Evolutionary conservation across 140 eudicot genomes (phyloP).

Genomic region (Senecio squalidus): DNA sequence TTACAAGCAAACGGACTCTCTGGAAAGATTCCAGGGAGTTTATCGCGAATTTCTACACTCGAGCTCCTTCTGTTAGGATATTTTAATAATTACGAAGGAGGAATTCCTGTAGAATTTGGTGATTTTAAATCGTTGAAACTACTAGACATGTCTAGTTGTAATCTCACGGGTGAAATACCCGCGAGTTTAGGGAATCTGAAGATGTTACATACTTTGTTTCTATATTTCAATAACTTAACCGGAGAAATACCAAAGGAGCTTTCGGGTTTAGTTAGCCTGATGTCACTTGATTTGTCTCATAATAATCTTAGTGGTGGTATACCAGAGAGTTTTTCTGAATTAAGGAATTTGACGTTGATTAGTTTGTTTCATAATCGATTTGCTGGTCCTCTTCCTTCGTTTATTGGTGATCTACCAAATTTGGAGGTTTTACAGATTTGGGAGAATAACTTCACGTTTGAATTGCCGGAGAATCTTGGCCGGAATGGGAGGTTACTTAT

Average conservation of each 20-base stretch:
- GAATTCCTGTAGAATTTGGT: constrained; percentile 80
- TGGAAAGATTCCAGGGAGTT: constrained; percentile 57
- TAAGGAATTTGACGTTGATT: constrained; percentile 61
- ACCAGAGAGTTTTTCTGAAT: constrained; percentile 43
- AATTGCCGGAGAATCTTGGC: constrained; percentile 71
- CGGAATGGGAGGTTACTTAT: constrained; percentile 41
- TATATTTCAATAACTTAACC: constrained; percentile 51
- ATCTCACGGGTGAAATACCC: constrained; percentile 75
- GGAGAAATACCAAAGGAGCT: constrained; percentile 66
- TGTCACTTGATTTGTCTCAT: constrained; percentile 65
- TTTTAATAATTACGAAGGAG: constrained; percentile 50
- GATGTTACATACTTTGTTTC: constrained; percentile 52
- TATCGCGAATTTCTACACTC: constrained; percentile 45
- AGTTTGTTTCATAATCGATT: constrained; percentile 56
- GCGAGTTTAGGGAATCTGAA: constrained; percentile 49
- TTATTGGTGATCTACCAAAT: constrained; percentile 72
- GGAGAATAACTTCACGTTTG: constrained; percentile 74
- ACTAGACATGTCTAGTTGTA: constrained; percentile 50
- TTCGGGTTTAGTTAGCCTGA: constrained; percentile 45
- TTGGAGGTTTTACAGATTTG: constrained; percentile 72
- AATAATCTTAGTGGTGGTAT: constrained; percentile 64
- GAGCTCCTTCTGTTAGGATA: constrained; percentile 44
- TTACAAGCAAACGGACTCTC: constrained; percentile 54
- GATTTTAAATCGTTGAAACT: constrained; percentile 22
- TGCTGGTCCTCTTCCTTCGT: constrained; percentile 68